Conservation (phyloP, 2,329 filamentous ascomycete species). For the Emericellopsis cladophorae region DNA sequence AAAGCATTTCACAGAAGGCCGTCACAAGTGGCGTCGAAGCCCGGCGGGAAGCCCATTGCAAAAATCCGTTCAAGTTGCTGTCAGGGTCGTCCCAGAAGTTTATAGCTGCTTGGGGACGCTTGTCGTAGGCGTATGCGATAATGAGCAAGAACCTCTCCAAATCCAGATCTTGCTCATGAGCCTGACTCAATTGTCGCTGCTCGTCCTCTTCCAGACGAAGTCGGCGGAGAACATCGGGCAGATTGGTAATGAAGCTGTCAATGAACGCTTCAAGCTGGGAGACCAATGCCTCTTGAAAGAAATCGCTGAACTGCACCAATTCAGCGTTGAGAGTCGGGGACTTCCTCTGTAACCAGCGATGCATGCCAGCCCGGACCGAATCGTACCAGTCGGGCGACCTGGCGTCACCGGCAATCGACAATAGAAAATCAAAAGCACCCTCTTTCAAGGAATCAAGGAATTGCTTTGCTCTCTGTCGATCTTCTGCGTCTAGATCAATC, state of each 20-base stretch:
- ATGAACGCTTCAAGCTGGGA: slow-evolving; percentile 76
- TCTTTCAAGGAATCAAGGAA: slow-evolving; percentile 74
- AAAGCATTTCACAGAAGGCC: slow-evolving; percentile 93
- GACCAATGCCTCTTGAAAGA: slow-evolving; percentile 64
- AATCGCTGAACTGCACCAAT: slow-evolving; percentile 52
- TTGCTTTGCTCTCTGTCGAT: slow-evolving; percentile 55
- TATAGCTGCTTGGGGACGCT: slow-evolving; percentile 69
- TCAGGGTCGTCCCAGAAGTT: slow-evolving; percentile 90
- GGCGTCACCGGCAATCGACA: slow-evolving; percentile 73
- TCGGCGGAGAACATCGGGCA: slow-evolving; percentile 81
- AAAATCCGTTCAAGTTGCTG: slow-evolving; percentile 84
- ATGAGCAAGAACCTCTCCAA: slow-evolving; percentile 86
- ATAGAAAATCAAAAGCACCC: slow-evolving; percentile 82
- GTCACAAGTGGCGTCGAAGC: slow-evolving; percentile 93
- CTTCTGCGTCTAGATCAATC: slow-evolving; percentile 56
- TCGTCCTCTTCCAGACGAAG: slow-evolving; percentile 84
- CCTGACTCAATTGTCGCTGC: slow-evolving; percentile 56
- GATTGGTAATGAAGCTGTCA: slow-evolving; percentile 87
- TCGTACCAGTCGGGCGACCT: slow-evolving; percentile 78
- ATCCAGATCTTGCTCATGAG: slow-evolving; percentile 56
- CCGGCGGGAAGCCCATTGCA: slow-evolving; percentile 92
- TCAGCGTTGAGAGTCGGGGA: slow-evolving; percentile 58
- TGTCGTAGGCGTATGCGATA: slow-evolving; percentile 83
- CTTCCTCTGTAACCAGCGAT: slow-evolving; percentile 73
- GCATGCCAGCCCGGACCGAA: slow-evolving; percentile 69